Evolutionary conservation across 495 filamentous ascomycete genomes (phyloP), one percentile per base, ranked within the genome.

Genomic region (Apodospora peruviana): DNA sequence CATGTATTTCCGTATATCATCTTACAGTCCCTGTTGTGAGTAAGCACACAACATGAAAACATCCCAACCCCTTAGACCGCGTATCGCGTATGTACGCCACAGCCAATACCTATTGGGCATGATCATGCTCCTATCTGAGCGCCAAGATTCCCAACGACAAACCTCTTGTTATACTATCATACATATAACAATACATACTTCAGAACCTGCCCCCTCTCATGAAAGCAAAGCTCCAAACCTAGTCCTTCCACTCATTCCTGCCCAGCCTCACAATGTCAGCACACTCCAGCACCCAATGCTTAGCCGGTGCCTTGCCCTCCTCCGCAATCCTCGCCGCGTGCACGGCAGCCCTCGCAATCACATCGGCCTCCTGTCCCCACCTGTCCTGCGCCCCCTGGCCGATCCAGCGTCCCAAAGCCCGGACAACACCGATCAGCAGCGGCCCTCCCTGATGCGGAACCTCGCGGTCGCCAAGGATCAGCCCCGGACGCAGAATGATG

Each of bases 261-360:
- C 76, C 77, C 43, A 78, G 54, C 50, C 59, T 64, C 5, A 79
- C 56, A 57, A 80, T 77, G 34, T 80, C 77, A 16, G 43, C 50
- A 45, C 61, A 51, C 23, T 72, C 69, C 36, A 80, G 32, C 16
- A 69, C 43, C 77, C 77, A 80, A 36, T 67, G 67, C 48, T 69
- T 75, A 42, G 48, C 62, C 16, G 71, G 73, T 11, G 72, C 74
- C 59, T 74, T 72, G 18, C 73, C 71, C 53, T 68, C 59, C 27
- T 62, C 65, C 3, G 69, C 71, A 25, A 71, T 40, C 43, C 62
- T 56, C 25, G 73, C 73, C 5, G 80, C 84, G 16, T 59, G 67
- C 20, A 93, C 83, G 9, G 86, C 85, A 19, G 89, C 88, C 51
- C 77, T 77, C 4, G 70, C 89, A 64, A 95, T 86, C 16, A 85